A percentile compares a stretch with the other conserved stretches of the same genome.
These are phyloP conservation scores for Colletotrichum liriopes DNA, from an alignment of 2,329 filamentous ascomycete genomes.

Conservation along the genomic window DNA sequence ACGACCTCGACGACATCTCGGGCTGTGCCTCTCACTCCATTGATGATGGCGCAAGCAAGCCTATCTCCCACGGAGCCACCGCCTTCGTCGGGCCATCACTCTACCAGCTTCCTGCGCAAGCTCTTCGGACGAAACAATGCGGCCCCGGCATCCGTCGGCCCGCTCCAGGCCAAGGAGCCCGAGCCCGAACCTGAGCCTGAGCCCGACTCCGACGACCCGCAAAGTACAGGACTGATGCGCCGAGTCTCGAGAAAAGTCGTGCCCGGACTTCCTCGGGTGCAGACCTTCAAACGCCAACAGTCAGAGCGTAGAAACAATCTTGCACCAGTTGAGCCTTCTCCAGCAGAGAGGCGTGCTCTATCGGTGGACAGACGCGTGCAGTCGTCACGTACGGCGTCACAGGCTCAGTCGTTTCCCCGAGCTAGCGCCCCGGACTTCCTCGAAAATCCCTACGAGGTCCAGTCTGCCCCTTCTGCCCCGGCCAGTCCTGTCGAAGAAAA, in stretches of 20 bases:
- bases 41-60: slow-evolving; percentile 40
- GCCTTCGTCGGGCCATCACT: slow-evolving; percentile 20
- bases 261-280: slow-evolving; percentile 81
- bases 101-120: slow-evolving; percentile 42
- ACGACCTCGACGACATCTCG: slow-evolving; percentile 17
- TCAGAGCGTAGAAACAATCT: slow-evolving; percentile 85
- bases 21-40: neutral
- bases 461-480: slow-evolving; percentile 50
- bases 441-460: slow-evolving; percentile 47
- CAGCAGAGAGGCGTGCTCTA: slow-evolving; percentile 79
- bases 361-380: slow-evolving; percentile 72
- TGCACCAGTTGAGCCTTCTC: slow-evolving; percentile 74
- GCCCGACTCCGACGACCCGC: slow-evolving; percentile 47
- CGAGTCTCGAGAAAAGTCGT: slow-evolving; percentile 75
- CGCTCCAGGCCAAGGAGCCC: slow-evolving; percentile 35
- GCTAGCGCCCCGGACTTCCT: slow-evolving; percentile 66
- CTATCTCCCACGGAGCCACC: slow-evolving; percentile 31
- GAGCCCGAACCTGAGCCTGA: slow-evolving; percentile 45
- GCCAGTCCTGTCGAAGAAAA: slow-evolving; percentile 54
- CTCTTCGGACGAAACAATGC: slow-evolving; percentile 43
- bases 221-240: slow-evolving; percentile 56
- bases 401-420: slow-evolving; percentile 57
- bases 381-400: slow-evolving; percentile 54
- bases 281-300: slow-evolving; percentile 86
- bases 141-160: slow-evolving; percentile 28